Evolutionary conservation across 495 filamentous ascomycete genomes (phyloP).

Genomic region (Hypoxylon subgilvum): DNA sequence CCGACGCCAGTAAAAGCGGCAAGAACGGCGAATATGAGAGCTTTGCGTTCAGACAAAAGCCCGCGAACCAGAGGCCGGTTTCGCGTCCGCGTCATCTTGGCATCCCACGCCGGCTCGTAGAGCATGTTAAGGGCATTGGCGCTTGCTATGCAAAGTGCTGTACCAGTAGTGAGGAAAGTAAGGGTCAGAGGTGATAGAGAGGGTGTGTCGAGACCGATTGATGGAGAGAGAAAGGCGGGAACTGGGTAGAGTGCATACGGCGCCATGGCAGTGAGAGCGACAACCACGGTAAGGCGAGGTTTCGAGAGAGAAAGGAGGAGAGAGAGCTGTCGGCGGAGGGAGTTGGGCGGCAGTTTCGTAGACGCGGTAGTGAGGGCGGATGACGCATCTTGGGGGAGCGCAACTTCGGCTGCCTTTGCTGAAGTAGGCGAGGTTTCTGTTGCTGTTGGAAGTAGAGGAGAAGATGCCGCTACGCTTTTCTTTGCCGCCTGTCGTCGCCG

Average conservation of each 20-base stretch:
- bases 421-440: background rate
- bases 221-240: conserved; percentile 72
- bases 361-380: conserved; percentile 76
- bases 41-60: conserved; percentile 75
- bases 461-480: conserved; percentile 30
- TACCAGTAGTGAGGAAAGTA: conserved; percentile 88
- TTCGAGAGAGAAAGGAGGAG: conserved; percentile 91
- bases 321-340: conserved; percentile 77
- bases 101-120: conserved; percentile 88
- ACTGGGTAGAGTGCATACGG: conserved; percentile 94
- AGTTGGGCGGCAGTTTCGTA: conserved; percentile 67
- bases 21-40: conserved; percentile 75
- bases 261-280: conserved; percentile 88
- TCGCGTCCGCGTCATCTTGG: conserved; percentile 87
- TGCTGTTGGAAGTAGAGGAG: background rate
- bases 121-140: conserved; percentile 98
- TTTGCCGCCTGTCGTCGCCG: conserved; percentile 48
- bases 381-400: conserved; percentile 81
- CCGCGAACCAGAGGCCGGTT: conserved; percentile 88
- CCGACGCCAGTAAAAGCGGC: conserved; percentile 70
- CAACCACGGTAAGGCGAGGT: conserved; percentile 88
- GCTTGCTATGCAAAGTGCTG: conserved; percentile 79
- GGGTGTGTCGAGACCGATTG: conserved; percentile 70
- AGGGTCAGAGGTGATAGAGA: conserved; percentile 90
- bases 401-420: conserved; percentile 14